Evolutionary conservation across 208 protist species (phyloP).

Genomic region (Crithidia expoeki): DNA sequence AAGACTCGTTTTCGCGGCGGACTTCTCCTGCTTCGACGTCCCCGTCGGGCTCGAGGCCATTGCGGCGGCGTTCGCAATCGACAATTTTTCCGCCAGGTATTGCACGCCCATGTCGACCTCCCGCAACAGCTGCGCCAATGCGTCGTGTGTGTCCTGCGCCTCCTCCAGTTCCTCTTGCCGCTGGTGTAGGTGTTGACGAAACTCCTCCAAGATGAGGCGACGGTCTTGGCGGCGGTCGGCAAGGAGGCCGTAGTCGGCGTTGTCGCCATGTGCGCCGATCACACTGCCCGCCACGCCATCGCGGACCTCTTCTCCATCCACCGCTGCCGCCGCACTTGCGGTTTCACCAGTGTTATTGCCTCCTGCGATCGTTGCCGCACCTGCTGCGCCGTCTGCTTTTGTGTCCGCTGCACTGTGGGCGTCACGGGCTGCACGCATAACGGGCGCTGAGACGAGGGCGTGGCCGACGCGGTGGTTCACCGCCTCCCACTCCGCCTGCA

Average conservation of each 20-base stretch:
- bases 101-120: conserved; percentile 90
- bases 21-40: conserved; percentile 7
- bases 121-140: conserved; percentile 72
- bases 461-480: conserved; percentile 73
- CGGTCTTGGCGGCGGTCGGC: conserved; percentile 54
- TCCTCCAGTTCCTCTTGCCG: conserved; percentile 62
- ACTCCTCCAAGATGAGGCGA: conserved; percentile 86
- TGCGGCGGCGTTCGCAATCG: conserved; percentile 18
- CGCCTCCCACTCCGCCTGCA: conserved; percentile 76
- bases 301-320: conserved; percentile 2
- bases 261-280: conserved; percentile 27
- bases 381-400: conserved; percentile 1
- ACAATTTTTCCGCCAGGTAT: conserved; percentile 89
- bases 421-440: conserved; percentile 50
- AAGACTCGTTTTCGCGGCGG: conserved; percentile 15
- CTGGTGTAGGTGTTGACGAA: conserved; percentile 85
- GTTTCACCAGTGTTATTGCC: too few species aligned
- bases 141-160: conserved; percentile 64
- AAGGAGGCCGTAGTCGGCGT: conserved; percentile 58
- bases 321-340: conserved; percentile 9
- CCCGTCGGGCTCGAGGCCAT: neutral
- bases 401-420: conserved; percentile 6
- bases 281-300: conserved; percentile 9
- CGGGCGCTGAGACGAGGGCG: conserved; percentile 36
- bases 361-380: neutral